Evolutionary conservation across 441 rosid genomes (phyloP), one percentile per base, ranked within the genome.

Genomic region (Dalechampia spathulata): DNA sequence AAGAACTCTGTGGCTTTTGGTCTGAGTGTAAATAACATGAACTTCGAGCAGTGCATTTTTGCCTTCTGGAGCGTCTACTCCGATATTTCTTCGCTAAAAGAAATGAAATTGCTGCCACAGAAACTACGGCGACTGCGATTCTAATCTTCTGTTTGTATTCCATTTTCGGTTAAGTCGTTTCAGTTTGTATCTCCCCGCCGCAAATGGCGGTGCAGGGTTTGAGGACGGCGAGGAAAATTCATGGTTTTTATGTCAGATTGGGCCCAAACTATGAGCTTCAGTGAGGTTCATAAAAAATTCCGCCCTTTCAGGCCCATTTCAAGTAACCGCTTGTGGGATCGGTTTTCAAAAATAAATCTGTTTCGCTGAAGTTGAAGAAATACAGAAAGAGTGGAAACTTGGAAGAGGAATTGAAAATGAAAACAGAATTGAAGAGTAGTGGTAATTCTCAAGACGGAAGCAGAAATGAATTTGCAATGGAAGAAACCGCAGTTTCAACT

Each of bases 11-110:
- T 0, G 91, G 94, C 74, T 83, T 88, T 17, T 46, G 65, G 11
- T 83, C 83, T 7, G 86, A 66, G 37, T 74, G 87, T 27, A 86
- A 74, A 74, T 86, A 84, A 65, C 94, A 88, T 32, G 69, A 50
- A 70, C 53, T 54, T 12, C 8, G 34, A 30, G 27, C 13, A 50
- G 58, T 32, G 73, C 65, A 46, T 48, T 68, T 60, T 53, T 54
- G 75, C 57, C 69, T 77, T 53, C 79, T 65, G 15, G 83, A 77
- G 12, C 84, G 70, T 13, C 81, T 68, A 13, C 72, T 55, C 57
- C 74, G 63, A 19, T 49, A 58, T 44, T 17, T 71, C 66, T 67
- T 27, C 39, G 76, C 57, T 61, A 90, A 43, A 58, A 81, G 47
- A 55, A 77, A 56, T 20, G 61, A 57, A 19, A 57, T 13, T 57